Evolutionary conservation across 2,329 filamentous ascomycete species (phyloP).

Genomic region (Phialocephala sp.): DNA sequence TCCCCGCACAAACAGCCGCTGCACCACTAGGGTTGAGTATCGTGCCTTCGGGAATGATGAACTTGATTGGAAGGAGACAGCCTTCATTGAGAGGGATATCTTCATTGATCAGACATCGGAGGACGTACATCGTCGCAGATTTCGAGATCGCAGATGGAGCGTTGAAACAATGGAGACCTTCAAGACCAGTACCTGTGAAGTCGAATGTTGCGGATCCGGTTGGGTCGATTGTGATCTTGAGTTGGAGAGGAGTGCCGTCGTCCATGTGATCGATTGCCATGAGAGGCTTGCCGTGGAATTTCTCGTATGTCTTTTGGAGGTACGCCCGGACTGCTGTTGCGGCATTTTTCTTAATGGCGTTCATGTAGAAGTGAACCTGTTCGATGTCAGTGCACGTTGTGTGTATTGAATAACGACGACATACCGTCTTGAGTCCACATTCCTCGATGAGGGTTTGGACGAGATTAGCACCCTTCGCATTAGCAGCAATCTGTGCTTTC

Average conservation of each 20-base stretch:
- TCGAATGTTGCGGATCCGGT: slow-evolving; percentile 77
- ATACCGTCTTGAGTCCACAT: slow-evolving; percentile 66
- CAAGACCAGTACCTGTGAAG: slow-evolving; percentile 75
- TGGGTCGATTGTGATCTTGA: slow-evolving; percentile 74
- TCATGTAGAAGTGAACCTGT: slow-evolving; percentile 78
- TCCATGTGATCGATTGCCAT: slow-evolving; percentile 81
- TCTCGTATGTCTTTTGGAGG: slow-evolving; percentile 68
- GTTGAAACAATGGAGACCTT: slow-evolving; percentile 79
- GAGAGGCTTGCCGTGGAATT: slow-evolving; percentile 69
- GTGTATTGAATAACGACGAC: neutral
- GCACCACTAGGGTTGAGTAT: slow-evolving; percentile 77
- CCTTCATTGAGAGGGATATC: slow-evolving; percentile 87
- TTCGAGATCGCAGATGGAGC: slow-evolving; percentile 80
- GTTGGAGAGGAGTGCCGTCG: slow-evolving; percentile 75
- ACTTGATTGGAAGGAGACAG: slow-evolving; percentile 75
- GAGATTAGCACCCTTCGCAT: slow-evolving; percentile 79
- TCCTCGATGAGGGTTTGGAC: slow-evolving; percentile 76
- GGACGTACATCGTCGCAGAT: slow-evolving; percentile 81
- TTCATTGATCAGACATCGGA: slow-evolving; percentile 77
- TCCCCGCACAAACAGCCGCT: slow-evolving; percentile 80
- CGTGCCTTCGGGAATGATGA: slow-evolving; percentile 70
- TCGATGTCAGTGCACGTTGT: slow-evolving; percentile 37
- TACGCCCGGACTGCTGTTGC: slow-evolving; percentile 74
- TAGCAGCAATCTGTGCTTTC: slow-evolving; percentile 84
- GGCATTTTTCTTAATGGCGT: slow-evolving; percentile 78